These are phyloP conservation scores for Annulohypoxylon nitens DNA, from an alignment of 495 filamentous ascomycete genomes.

Conservation along the genomic window DNA sequence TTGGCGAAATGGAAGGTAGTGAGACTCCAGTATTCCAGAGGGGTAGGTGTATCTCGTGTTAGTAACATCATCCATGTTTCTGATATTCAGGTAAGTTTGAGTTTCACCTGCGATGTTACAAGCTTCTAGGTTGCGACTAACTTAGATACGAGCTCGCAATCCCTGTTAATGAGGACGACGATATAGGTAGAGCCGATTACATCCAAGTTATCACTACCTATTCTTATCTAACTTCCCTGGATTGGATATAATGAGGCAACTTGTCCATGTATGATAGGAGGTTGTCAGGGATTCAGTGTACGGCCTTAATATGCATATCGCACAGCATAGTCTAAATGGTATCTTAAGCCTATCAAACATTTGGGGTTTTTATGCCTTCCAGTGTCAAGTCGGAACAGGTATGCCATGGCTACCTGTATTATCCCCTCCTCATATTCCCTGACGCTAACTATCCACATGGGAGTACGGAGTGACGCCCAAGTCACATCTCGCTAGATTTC, in stretches of 20 bases:
- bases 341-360: background rate
- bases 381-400: background rate
- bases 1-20: constrained; percentile 19
- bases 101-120: constrained; percentile 1
- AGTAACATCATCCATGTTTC: constrained; percentile 7
- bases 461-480: background rate
- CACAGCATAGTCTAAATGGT: background rate
- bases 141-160: constrained; percentile 9
- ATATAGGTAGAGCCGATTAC: background rate
- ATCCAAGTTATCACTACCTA: background rate
- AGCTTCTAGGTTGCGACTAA: background rate
- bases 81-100: background rate
- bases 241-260: background rate
- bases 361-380: background rate
- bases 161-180: background rate
- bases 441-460: background rate
- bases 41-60: background rate
- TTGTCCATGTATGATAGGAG: background rate
- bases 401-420: background rate
- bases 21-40: background rate
- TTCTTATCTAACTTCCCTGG: background rate
- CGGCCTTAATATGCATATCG: background rate
- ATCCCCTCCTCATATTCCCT: background rate
- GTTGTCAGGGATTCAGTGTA: background rate
- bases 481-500: background rate